Evolutionary conservation across 352 stramenopile genomes (phyloP).

Genomic region (Phytophthora sojae): DNA sequence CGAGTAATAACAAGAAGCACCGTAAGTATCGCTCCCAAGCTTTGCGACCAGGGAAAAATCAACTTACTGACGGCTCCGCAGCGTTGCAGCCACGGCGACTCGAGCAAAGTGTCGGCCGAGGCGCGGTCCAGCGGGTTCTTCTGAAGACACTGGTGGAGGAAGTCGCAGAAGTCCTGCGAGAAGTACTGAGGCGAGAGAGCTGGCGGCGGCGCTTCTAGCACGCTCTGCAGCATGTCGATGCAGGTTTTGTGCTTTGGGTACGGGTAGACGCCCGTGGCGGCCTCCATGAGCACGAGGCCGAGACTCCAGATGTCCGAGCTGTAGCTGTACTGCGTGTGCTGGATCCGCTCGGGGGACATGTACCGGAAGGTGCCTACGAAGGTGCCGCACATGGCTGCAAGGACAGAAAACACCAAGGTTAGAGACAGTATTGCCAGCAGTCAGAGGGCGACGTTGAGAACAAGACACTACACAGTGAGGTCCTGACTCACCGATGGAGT

Average conservation of each 20-base stretch:
- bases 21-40: slow-evolving; percentile 37
- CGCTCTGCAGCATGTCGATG: slow-evolving; percentile 88
- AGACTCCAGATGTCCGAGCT: slow-evolving; percentile 95
- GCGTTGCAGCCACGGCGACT: slow-evolving; percentile 78
- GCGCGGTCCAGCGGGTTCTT: slow-evolving; percentile 73
- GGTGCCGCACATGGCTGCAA: slow-evolving; percentile 92
- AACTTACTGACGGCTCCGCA: slow-evolving; percentile 74
- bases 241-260: slow-evolving; percentile 86
- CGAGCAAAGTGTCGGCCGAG: slow-evolving; percentile 65
- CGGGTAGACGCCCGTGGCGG: slow-evolving; percentile 87
- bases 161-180: slow-evolving; percentile 77
- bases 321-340: slow-evolving; percentile 90
- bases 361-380: slow-evolving; percentile 95
- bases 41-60: not conserved
- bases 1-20: not conserved
- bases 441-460: slow-evolving; percentile 9
- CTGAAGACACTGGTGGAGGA: slow-evolving; percentile 70
- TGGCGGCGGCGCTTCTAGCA: slow-evolving; percentile 74
- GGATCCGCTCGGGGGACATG: slow-evolving; percentile 93
- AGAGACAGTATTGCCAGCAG: not conserved
- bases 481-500: slow-evolving; percentile 70
- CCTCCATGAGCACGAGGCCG: slow-evolving; percentile 93
- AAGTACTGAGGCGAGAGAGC: slow-evolving; percentile 75
- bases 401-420: slow-evolving; percentile 7
- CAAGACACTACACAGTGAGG: not conserved